Evolutionary conservation across 2,329 filamentous ascomycete genomes (phyloP).

Genomic region (Chaetomiaceae sp.): DNA sequence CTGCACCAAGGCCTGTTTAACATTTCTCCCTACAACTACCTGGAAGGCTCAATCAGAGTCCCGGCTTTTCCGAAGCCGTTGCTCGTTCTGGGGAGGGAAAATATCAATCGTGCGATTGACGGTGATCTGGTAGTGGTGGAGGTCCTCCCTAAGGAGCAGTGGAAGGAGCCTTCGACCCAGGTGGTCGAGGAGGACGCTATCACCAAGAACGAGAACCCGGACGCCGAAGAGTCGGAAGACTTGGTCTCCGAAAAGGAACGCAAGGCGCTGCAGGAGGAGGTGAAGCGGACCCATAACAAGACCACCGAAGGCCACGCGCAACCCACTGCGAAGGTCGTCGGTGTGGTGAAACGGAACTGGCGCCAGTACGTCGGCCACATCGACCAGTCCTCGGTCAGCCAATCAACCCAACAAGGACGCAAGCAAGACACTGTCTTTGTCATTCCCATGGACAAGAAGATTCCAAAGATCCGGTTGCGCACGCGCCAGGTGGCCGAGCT

Average conservation of each 20-base stretch:
- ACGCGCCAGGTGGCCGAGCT: conserved; percentile 87
- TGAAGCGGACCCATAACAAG: conserved; percentile 75
- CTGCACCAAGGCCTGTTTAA: conserved; percentile 94
- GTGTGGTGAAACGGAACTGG: conserved; percentile 93
- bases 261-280: conserved; percentile 83
- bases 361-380: conserved; percentile 95
- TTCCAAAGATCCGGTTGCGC: conserved; percentile 90
- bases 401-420: conserved; percentile 66
- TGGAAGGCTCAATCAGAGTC: conserved; percentile 88
- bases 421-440: conserved; percentile 91
- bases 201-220: conserved; percentile 89
- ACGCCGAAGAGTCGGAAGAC: conserved; percentile 67
- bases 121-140: conserved; percentile 92
- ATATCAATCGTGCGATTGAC: conserved; percentile 89
- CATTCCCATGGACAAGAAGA: conserved; percentile 95
- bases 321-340: conserved; percentile 87
- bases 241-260: conserved; percentile 86
- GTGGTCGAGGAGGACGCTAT: conserved; percentile 91
- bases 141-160: conserved; percentile 86
- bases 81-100: conserved; percentile 83
- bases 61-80: conserved; percentile 85
- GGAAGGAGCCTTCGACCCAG: conserved; percentile 93
- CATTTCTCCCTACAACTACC: conserved; percentile 95
- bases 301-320: conserved; percentile 71
- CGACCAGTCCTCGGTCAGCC: conserved; percentile 75